Conservation (phyloP, 2,329 filamentous ascomycete genomes). For the Ploettnerulaceae sp. region DNA sequence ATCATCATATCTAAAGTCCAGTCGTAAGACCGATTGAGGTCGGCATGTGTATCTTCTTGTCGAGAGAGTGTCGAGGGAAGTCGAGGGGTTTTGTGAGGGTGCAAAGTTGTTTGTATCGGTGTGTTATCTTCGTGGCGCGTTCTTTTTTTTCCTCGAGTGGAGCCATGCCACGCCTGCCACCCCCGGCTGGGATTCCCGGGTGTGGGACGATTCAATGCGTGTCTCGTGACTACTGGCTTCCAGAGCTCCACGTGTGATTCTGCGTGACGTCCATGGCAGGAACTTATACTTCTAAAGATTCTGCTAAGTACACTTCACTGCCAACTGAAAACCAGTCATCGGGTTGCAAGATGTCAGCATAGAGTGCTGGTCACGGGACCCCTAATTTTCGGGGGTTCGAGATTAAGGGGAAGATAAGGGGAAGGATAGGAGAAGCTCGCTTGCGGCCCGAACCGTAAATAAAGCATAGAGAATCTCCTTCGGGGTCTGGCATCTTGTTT, state of each 20-base stretch:
- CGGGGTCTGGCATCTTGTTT: no score
- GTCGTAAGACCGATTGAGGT: background rate
- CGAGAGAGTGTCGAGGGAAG: background rate
- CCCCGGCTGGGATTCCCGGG: background rate
- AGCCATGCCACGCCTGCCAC: conserved; percentile 1
- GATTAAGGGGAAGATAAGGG: no score
- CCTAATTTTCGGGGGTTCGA: no score
- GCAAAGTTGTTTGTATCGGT: background rate
- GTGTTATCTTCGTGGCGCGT: background rate
- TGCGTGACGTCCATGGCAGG: no score
- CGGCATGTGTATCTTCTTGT: background rate
- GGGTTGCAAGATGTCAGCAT: background rate
- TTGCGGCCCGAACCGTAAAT: no score
- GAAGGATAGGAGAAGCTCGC: no score
- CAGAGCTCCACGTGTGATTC: no score
- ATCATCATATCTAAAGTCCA: background rate
- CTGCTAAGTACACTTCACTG: background rate
- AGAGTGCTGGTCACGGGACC: background rate
- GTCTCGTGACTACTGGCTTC: background rate
- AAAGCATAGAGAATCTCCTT: no score
- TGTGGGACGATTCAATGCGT: background rate
- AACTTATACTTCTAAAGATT: background rate
- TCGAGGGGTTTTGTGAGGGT: background rate
- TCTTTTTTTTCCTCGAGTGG: conserved; percentile 5
- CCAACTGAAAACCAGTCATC: background rate